Percentiles rank a stretch among this genome's conserved stretches.
These are phyloP conservation scores for Saturnispora gosingensis DNA, from an alignment of 805 yeast genomes.

Conservation along the genomic window DNA sequence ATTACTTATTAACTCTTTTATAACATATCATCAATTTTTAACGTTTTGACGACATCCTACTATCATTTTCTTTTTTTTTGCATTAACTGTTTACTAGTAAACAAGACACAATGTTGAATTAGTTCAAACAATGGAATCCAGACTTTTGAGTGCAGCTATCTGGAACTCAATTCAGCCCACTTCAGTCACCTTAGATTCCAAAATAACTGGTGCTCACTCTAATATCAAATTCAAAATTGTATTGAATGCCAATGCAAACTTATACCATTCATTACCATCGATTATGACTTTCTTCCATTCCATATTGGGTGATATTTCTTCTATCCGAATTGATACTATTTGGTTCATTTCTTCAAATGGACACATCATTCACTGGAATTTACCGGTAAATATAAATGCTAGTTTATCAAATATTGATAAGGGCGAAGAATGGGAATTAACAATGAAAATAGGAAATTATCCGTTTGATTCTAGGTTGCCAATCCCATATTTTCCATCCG, in stretches of 20 bases:
- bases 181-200: neutral
- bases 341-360: constrained; percentile 1
- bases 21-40: constrained; percentile 2
- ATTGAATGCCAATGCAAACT: neutral
- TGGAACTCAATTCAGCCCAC: neutral
- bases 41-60: neutral
- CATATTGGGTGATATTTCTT: neutral
- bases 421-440: constrained; percentile 35
- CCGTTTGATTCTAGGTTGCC: constrained; percentile 40
- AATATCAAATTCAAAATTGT: neutral
- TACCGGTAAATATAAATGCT: constrained; percentile 59
- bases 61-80: neutral
- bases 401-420: constrained; percentile 18
- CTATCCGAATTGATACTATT: neutral
- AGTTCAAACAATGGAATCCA: neutral
- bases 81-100: neutral
- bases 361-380: constrained; percentile 50
- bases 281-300: neutral
- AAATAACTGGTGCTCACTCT: neutral
- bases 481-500: constrained; percentile 13
- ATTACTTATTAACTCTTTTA: neutral
- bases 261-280: neutral
- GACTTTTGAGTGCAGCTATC: neutral
- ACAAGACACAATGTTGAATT: neutral
- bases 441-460: constrained; percentile 31